Evolutionary conservation across 345 rosid genomes (phyloP).

Genomic region (Gossypium raimondii): DNA sequence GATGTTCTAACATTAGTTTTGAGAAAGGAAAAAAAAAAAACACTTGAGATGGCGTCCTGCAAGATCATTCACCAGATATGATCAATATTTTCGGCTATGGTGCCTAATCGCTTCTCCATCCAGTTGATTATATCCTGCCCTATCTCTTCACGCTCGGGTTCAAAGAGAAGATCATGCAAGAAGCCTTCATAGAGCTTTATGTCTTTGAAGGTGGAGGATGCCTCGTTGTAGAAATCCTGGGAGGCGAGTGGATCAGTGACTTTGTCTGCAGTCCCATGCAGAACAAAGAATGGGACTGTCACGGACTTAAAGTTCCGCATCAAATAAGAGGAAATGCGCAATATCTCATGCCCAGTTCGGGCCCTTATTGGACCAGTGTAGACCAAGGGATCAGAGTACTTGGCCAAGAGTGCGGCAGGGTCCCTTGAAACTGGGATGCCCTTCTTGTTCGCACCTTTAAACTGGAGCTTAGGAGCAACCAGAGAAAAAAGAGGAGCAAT

Average conservation of each 20-base stretch:
- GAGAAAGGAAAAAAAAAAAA: background rate
- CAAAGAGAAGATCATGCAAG: conserved; percentile 91
- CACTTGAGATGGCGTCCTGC: background rate
- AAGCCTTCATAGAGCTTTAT: conserved; percentile 87
- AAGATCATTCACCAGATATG: conserved; percentile 16
- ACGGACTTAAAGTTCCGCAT: conserved; percentile 60
- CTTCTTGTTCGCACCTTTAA: conserved; percentile 97
- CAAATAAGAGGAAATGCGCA: conserved; percentile 74
- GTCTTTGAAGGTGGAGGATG: conserved; percentile 74
- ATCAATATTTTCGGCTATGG: conserved; percentile 4
- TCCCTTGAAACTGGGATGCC: conserved; percentile 96
- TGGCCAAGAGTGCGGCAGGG: conserved; percentile 84
- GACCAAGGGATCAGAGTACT: conserved; percentile 90
- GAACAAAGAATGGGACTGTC: conserved; percentile 81
- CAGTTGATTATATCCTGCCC: conserved; percentile 76
- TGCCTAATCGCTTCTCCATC: conserved; percentile 69
- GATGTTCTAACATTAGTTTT: background rate
- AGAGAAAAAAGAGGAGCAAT: conserved; percentile 88
- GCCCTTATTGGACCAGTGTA: conserved; percentile 97
- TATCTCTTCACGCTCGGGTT: conserved; percentile 84
- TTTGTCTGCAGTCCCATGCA: conserved; percentile 87
- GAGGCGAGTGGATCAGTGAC: conserved; percentile 95
- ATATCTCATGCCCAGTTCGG: conserved; percentile 90
- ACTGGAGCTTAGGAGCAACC: conserved; percentile 75
- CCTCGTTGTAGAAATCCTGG: conserved; percentile 69